Evolutionary conservation across 1,139 yeast genomes (phyloP).

Genomic region (Pichiaceae sp.): DNA sequence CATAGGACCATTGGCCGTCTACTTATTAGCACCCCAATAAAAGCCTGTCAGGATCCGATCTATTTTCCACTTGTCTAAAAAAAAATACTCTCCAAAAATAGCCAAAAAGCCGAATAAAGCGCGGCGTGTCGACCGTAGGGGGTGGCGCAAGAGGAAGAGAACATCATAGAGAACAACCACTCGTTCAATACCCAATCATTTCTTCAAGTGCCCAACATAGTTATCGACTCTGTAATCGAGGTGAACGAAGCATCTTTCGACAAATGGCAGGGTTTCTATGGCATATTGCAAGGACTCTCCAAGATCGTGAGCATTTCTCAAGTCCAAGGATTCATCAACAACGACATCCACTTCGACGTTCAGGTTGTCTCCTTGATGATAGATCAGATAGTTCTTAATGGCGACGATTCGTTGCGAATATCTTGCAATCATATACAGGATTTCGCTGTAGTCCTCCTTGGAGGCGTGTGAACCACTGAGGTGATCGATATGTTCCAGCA

Average conservation of each 20-base stretch:
- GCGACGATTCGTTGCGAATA: constrained; percentile 62
- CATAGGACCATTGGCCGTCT: no score
- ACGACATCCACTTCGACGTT: constrained; percentile 74
- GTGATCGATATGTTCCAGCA: constrained; percentile 65
- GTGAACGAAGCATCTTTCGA: constrained; percentile 77
- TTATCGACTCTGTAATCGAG: constrained; percentile 60
- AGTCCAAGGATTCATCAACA: constrained; percentile 36
- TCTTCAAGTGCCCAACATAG: constrained; percentile 44
- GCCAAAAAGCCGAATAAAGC: no score
- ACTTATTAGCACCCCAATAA: no score
- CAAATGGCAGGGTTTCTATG: constrained; percentile 65
- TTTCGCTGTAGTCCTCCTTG: constrained; percentile 53
- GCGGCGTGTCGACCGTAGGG: no score
- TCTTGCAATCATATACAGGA: constrained; percentile 57
- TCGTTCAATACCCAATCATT: no score
- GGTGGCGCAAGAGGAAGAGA: no score
- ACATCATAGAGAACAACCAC: no score
- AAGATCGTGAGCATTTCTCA: constrained; percentile 69
- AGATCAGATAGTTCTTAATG: constrained; percentile 62
- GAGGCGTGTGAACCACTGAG: constrained; percentile 69
- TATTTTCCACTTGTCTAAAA: no score
- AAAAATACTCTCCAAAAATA: no score
- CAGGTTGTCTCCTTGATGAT: constrained; percentile 71
- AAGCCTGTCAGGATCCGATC: no score
- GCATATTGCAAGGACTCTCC: constrained; percentile 81